Evolutionary conservation across 768 basidiomycete species (phyloP).

Genomic region (Lactarius deliciosus): DNA sequence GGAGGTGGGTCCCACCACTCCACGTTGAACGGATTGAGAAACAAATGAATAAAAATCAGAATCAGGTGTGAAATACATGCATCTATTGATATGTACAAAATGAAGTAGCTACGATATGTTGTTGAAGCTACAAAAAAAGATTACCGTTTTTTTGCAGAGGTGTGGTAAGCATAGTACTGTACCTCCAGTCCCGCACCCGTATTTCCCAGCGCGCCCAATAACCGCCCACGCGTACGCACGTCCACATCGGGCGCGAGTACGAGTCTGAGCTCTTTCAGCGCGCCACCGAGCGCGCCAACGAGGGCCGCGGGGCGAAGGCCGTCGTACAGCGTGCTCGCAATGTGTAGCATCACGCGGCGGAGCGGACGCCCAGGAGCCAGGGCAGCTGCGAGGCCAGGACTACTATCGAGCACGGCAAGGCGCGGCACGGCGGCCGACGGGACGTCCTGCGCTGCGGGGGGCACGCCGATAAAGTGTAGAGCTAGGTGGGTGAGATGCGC

Average conservation of each 20-base stretch:
- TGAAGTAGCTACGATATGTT: too few species aligned
- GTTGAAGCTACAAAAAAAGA: too few species aligned
- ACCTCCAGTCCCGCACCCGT: constrained; percentile 33
- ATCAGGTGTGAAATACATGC: too few species aligned
- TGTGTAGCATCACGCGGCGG: constrained; percentile 29
- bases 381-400: constrained; percentile 32
- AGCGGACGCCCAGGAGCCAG: constrained; percentile 35
- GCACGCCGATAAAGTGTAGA: constrained; percentile 20
- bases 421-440: constrained; percentile 21
- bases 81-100: too few species aligned
- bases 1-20: too few species aligned
- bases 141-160: too few species aligned
- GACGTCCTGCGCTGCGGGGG: constrained; percentile 23
- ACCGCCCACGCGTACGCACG: constrained; percentile 36
- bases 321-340: constrained; percentile 38
- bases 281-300: constrained; percentile 31
- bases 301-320: constrained; percentile 37
- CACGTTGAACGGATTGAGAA: too few species aligned
- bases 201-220: constrained; percentile 36
- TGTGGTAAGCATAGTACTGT: too few species aligned
- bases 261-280: constrained; percentile 25
- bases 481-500: constrained; percentile 25
- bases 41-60: too few species aligned
- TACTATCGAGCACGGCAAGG: constrained; percentile 32
- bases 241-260: constrained; percentile 33